These are phyloP conservation scores for Saccharomyces eubayanus DNA, from an alignment of 805 yeast species.

Conservation along the genomic window DNA sequence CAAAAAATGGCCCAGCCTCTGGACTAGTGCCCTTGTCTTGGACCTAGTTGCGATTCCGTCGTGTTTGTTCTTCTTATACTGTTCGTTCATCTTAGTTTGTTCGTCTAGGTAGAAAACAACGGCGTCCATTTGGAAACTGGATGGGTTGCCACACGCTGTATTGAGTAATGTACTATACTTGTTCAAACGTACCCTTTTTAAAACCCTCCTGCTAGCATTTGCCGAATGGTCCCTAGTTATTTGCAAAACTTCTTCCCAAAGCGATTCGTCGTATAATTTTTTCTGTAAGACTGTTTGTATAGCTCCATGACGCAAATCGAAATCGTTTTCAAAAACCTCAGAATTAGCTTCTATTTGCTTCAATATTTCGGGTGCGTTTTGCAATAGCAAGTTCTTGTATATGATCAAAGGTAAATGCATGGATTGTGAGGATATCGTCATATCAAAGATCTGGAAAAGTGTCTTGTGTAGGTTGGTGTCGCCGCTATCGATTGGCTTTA, in stretches of 20 bases:
- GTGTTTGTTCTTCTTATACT: not conserved
- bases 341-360: conserved; percentile 17
- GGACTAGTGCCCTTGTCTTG: not conserved
- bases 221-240: not conserved
- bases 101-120: not conserved
- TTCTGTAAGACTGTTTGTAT: conserved; percentile 35
- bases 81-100: not conserved
- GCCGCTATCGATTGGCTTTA: conserved; percentile 22
- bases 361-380: conserved; percentile 39
- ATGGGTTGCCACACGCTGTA: conserved; percentile 14
- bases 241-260: conserved; percentile 16
- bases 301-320: conserved; percentile 31
- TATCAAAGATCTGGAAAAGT: conserved; percentile 60
- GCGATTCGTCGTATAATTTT: conserved; percentile 5
- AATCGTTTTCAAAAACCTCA: conserved; percentile 27
- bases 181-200: conserved; percentile 11
- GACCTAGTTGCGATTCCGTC: not conserved
- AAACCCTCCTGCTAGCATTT: not conserved
- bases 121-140: not conserved
- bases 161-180: conserved; percentile 26
- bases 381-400: conserved; percentile 47
- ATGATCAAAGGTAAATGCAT: conserved; percentile 49
- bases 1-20: not conserved
- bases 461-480: conserved; percentile 32
- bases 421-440: conserved; percentile 48